Evolutionary conservation across 148 eudicot genomes (phyloP).

Genomic region (Vaccinium myrtillus): DNA sequence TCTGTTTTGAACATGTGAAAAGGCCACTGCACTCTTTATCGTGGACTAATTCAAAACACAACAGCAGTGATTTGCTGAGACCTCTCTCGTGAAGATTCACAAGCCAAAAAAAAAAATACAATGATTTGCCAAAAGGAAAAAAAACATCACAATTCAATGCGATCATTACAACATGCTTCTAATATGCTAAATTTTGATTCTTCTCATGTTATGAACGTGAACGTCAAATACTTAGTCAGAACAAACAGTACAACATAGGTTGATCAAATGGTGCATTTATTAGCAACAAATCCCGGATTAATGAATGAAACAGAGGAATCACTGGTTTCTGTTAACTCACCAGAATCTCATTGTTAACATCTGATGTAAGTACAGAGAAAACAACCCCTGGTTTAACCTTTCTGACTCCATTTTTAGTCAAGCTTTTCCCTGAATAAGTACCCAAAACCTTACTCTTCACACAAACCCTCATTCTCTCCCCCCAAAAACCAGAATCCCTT

Average conservation of each 20-base stretch:
- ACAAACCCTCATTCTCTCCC: slow-evolving; percentile 34
- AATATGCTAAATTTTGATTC: not conserved
- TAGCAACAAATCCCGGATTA: not conserved
- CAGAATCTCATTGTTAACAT: slow-evolving; percentile 37
- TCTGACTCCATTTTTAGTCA: slow-evolving; percentile 12
- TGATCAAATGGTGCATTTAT: not conserved
- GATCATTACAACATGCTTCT: not conserved
- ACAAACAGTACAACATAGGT: not conserved
- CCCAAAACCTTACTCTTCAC: slow-evolving; percentile 28
- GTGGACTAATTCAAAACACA: not conserved
- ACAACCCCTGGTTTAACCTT: slow-evolving; percentile 34
- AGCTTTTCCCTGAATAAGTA: slow-evolving; percentile 24
- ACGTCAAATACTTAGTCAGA: not conserved
- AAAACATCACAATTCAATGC: not conserved
- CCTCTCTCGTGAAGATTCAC: slow-evolving; percentile 6
- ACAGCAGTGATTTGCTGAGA: not conserved
- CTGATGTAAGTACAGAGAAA: slow-evolving; percentile 44
- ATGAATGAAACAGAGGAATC: slow-evolving; percentile 1
- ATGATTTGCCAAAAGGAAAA: not conserved
- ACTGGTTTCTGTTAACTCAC: slow-evolving; percentile 23
- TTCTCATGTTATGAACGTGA: too few relatives aligned
- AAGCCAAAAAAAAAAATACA: not conserved
- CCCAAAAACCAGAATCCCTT: slow-evolving; percentile 24
- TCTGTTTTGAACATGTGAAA: not conserved
- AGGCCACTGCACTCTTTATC: not conserved